Evolutionary conservation across 345 rosid genomes (phyloP), one percentile per base, ranked within the genome.

Genomic region (Trapa incisa): DNA sequence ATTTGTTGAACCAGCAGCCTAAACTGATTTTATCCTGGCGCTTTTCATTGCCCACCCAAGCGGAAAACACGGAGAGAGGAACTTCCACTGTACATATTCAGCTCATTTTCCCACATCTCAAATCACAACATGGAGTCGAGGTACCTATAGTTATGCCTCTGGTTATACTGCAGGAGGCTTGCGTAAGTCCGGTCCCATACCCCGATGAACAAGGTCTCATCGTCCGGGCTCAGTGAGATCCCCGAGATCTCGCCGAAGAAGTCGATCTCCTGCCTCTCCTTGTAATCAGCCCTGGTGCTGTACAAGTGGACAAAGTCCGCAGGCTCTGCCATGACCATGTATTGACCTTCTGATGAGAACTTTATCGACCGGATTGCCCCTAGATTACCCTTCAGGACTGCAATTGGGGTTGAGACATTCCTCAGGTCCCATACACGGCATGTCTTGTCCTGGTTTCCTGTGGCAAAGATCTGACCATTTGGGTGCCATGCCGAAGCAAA

Each of bases 401-500:
- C 80, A 4, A 81, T 52, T 2, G 88, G 71, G 0, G 66, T 38
- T 0, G 85, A 82, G 66, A 82, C 68, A 50, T 84, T 86, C 73
- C 88, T 67, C 2, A 78, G 36, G 65, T 86, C 91, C 91, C 91
- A 86, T 13, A 86, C 80, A 29, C 84, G 84, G 67, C 88, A 86
- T 4, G 87, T 86, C 68, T 78, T 86, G 65, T 86, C 91, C 72
- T 86, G 91, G 74, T 86, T 86, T 63, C 91, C 85, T 0, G 88
- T 84, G 35, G 91, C 87, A 58, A 84, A 82, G 32, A 77, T 67
- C 42, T 33, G 68, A 15, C 88, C 85, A 9, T 86, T 81, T 0
- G 91, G 88, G 62, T 86, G 86, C 91, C 91, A 86, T 6, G 88
- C 86, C 3, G 88, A 79, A 53, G 88, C 88, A 58, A 86, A 86